These are phyloP conservation scores for Evernia prunastri DNA, from an alignment of 495 filamentous ascomycete species.

Conservation along the genomic window DNA sequence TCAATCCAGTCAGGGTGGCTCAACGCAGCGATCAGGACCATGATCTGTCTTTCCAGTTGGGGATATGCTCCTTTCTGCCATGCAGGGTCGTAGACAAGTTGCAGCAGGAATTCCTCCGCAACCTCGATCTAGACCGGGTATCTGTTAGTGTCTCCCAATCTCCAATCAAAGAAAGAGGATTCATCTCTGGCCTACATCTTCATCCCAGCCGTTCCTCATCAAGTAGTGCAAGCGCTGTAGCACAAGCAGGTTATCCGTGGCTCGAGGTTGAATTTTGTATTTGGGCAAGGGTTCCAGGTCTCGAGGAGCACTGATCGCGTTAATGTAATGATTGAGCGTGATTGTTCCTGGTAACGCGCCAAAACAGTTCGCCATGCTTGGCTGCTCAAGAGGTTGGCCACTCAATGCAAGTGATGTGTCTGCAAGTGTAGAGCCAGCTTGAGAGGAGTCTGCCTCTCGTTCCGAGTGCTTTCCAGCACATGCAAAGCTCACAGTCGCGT, in stretches of 20 bases:
- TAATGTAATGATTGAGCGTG: slow-evolving; percentile 54
- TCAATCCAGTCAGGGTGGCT: slow-evolving; percentile 60
- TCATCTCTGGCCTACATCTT: not conserved
- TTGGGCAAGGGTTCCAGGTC: slow-evolving; percentile 24
- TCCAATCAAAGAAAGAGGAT: not conserved
- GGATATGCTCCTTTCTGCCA: slow-evolving; percentile 38
- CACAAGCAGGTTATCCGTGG: slow-evolving; percentile 22
- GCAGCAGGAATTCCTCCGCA: slow-evolving; percentile 29
- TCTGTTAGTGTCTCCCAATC: not conserved
- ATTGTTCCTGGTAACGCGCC: slow-evolving; percentile 53
- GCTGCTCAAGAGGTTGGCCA: slow-evolving; percentile 54
- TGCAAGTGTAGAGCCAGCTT: slow-evolving; percentile 16
- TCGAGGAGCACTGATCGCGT: slow-evolving; percentile 38
- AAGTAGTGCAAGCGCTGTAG: slow-evolving; percentile 14
- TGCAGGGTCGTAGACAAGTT: slow-evolving; percentile 40
- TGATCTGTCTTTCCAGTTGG: slow-evolving; percentile 56
- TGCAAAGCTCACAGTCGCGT: slow-evolving; percentile 8
- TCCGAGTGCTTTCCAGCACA: not conserved
- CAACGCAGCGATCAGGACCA: slow-evolving; percentile 58
- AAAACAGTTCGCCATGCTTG: slow-evolving; percentile 54
- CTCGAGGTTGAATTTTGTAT: not conserved
- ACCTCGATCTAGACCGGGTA: not conserved
- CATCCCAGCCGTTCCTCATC: not conserved
- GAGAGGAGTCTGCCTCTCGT: not conserved
- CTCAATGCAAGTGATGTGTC: slow-evolving; percentile 33